A percentile compares a stretch with the other conserved stretches of the same genome.
phyloP scores from a whole-genome alignment of 495 filamentous ascomycete species.

The Sporormia fimetaria region DNA sequence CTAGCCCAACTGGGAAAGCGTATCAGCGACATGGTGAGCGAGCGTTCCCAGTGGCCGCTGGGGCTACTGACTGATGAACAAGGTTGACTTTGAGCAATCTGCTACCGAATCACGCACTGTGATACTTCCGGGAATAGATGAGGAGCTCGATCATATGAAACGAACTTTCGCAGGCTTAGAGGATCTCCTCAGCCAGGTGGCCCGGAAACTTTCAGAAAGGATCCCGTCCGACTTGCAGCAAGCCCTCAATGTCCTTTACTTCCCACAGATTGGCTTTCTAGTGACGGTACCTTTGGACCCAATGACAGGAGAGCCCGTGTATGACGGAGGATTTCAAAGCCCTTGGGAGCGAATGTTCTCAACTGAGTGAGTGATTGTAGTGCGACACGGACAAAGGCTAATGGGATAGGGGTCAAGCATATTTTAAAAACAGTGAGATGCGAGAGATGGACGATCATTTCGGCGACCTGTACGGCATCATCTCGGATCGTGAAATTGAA shows the following conservation, averaged over 20 bases:
- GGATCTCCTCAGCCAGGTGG: conserved; percentile 47
- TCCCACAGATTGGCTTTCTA: conserved; percentile 85
- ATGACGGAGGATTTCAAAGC: conserved; percentile 47
- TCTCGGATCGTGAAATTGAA: conserved; percentile 87
- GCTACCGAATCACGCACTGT: conserved; percentile 61
- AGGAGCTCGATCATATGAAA: conserved; percentile 68
- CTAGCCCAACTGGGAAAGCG: conserved; percentile 55
- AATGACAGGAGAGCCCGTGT: conserved; percentile 50
- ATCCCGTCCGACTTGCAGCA: conserved; percentile 52
- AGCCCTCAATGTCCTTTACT: conserved; percentile 69
- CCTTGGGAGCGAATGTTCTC: conserved; percentile 71
- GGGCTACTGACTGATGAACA: not conserved
- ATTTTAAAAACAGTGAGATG: conserved; percentile 86
- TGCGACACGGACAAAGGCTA: not conserved
- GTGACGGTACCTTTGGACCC: conserved; percentile 59
- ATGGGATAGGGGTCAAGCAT: conserved; percentile 42
- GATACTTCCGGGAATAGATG: conserved; percentile 60
- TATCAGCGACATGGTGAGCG: conserved; percentile 52
- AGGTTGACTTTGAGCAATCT: conserved; percentile 76
- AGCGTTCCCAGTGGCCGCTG: not conserved
- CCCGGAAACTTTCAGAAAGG: conserved; percentile 33
- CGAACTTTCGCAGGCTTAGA: conserved; percentile 65
- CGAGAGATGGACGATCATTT: conserved; percentile 67
- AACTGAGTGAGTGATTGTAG: conserved; percentile 36
- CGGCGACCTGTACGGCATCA: conserved; percentile 74